Base-by-base conservation (phyloP, 2,329 filamentous ascomycete species). In the Colletotrichum magnum region DNA sequence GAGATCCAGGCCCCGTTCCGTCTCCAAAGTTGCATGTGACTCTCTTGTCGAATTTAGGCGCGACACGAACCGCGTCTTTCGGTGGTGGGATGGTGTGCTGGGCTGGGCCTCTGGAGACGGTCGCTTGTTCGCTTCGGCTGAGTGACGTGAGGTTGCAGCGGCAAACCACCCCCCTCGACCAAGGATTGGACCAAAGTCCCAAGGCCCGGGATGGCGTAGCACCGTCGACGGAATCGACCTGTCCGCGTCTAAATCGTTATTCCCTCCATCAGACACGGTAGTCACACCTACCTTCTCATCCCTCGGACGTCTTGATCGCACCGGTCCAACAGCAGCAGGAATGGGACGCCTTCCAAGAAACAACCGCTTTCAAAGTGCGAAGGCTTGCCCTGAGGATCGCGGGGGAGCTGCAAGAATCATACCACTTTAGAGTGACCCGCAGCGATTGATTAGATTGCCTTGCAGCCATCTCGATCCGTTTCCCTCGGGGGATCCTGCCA, bases 121-220 rank as follows among this genome's bases (percentile, higher is more conserved):
- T 28, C 41, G 24, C 15, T 24, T 36, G 48, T n/a, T 64, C 16
- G 43, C 43, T 45, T 60, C 16, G 36, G 54, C 4, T 47, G n/a
- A 26, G 56, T 61, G 67, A 67, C 62, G 62, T 61, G 66, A 66
- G 66, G 62, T 61, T 69, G 56, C 62, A 69, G 51, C 62, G 45
- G 45, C 51, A 56, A 50, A n/a, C 24, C 15, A 41, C 24, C 39
- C 18, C 15, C 61, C 18, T 56, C 45, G 15, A 7, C 50, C 56
- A 54, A 51, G 56, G 61, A 10, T 50, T 57, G n/a, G 13, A n/a
- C 41, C 47, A 18, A 21, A 13, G 62, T 28, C 48, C 28, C 39
- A 10, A 36, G 24, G 18, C 58, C 54, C 41, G 41, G 41, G 16
- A 47, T 28, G 51, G 18, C 12, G 18, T 12, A 3, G 47, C 12